These are phyloP conservation scores for Termitomyces sp. DNA, from an alignment of 768 basidiomycete genomes.

Conservation along the genomic window DNA sequence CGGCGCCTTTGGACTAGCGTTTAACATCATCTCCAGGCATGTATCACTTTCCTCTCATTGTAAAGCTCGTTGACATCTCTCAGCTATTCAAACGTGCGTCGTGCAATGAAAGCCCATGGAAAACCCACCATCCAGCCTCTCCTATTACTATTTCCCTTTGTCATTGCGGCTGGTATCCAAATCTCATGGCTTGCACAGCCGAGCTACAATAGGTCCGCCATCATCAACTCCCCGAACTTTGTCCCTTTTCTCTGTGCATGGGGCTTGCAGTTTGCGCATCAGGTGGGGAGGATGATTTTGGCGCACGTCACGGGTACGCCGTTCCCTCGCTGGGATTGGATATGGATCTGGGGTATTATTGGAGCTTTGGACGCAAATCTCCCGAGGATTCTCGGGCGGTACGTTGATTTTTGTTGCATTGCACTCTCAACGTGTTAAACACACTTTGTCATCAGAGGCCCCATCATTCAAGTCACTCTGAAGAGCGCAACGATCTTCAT, in stretches of 20 bases:
- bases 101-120: slow-evolving; percentile 33
- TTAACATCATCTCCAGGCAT: slow-evolving; percentile 77
- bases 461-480: slow-evolving; percentile 69
- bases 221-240: slow-evolving; percentile 73
- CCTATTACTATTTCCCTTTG: slow-evolving; percentile 74
- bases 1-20: slow-evolving; percentile 57
- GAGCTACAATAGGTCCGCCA: slow-evolving; percentile 48
- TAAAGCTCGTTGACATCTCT: not conserved
- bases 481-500: slow-evolving; percentile 66
- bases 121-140: slow-evolving; percentile 51
- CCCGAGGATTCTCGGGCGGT: slow-evolving; percentile 62
- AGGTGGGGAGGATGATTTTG: slow-evolving; percentile 89
- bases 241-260: slow-evolving; percentile 88
- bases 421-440: not conserved
- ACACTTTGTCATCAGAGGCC: slow-evolving; percentile 32
- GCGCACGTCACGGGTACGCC: slow-evolving; percentile 81
- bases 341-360: slow-evolving; percentile 78
- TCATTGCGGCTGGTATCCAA: slow-evolving; percentile 63
- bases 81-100: slow-evolving; percentile 79
- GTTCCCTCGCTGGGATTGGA: slow-evolving; percentile 84
- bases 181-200: slow-evolving; percentile 79
- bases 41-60: not conserved
- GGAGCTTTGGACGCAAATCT: slow-evolving; percentile 83
- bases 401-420: slow-evolving; percentile 19
- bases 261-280: slow-evolving; percentile 88